Percentiles rank a stretch among this genome's conserved stretches.
Conservation (phyloP, 257 asterid species). For the Echites panduratus region DNA sequence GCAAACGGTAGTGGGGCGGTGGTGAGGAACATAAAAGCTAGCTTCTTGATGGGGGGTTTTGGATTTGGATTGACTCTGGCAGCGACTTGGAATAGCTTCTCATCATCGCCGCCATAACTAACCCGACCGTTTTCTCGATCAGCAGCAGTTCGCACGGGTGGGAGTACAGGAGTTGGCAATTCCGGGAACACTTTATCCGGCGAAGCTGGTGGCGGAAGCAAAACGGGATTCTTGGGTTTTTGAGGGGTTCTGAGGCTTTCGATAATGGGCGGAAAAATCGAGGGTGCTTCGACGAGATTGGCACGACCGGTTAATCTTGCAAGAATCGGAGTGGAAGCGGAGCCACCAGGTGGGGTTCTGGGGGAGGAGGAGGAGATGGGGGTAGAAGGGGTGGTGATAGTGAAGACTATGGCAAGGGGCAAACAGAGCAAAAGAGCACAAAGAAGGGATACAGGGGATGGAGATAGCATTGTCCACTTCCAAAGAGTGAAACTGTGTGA, state of each 20-base stretch:
- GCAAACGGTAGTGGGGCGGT: slow-evolving; percentile 62
- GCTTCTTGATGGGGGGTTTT: slow-evolving; percentile 31
- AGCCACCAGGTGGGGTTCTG: neutral
- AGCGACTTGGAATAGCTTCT: slow-evolving; percentile 32
- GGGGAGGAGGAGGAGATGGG: slow-evolving; percentile 19
- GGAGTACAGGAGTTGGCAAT: slow-evolving; percentile 2
- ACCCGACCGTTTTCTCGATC: too few species aligned
- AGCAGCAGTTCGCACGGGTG: neutral
- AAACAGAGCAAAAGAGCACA: slow-evolving; percentile 69
- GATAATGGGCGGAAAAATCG: slow-evolving; percentile 8
- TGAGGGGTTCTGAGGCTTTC: slow-evolving; percentile 3
- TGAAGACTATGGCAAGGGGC: slow-evolving; percentile 67
- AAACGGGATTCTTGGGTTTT: slow-evolving; percentile 9
- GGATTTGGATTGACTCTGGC: slow-evolving; percentile 41
- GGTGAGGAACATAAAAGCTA: slow-evolving; percentile 78
- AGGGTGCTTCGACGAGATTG: neutral
- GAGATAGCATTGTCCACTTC: slow-evolving; percentile 36
- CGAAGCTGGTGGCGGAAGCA: slow-evolving; percentile 4
- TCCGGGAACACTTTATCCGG: neutral
- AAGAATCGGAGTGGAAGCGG: neutral
- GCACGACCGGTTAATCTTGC: neutral
- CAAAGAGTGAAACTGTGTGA: neutral
- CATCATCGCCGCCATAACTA: slow-evolving; percentile 17
- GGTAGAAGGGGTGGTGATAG: slow-evolving; percentile 40
- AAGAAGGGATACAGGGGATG: slow-evolving; percentile 59